Conservation (phyloP, 768 basidiomycete species). For the Xerocomus potaroensis region DNA sequence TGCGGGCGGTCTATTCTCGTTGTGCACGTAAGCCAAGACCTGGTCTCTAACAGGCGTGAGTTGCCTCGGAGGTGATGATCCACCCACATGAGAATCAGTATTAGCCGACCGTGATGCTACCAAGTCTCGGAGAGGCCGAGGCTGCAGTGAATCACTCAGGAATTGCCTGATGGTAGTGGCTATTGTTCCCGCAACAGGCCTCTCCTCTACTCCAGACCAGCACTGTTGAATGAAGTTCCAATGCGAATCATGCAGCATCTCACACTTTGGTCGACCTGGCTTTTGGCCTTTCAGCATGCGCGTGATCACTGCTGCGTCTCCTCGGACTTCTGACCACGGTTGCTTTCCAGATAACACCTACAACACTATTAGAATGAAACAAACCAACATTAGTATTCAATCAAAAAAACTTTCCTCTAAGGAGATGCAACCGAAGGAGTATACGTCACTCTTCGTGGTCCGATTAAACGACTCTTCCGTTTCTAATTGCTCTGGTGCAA, state of each 20-base stretch:
- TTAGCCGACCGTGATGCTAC: background rate
- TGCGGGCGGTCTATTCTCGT: no score
- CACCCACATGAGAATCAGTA: no score
- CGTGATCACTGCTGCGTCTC: no score
- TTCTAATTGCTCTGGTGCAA: slow-evolving; percentile 33
- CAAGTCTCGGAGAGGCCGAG: background rate
- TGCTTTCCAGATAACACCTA: slow-evolving; percentile 9
- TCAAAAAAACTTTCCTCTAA: slow-evolving; percentile 9
- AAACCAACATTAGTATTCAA: slow-evolving; percentile 34
- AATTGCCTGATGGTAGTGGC: no score
- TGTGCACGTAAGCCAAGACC: no score
- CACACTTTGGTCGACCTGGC: background rate
- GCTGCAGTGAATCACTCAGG: background rate
- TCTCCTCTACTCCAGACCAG: slow-evolving; percentile 1
- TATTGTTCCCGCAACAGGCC: background rate
- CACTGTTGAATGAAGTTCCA: slow-evolving; percentile 7
- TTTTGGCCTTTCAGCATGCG: background rate
- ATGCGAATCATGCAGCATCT: background rate
- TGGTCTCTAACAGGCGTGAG: no score
- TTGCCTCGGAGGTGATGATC: no score
- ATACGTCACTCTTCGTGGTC: slow-evolving; percentile 12
- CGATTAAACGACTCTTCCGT: slow-evolving; percentile 7
- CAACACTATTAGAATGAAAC: slow-evolving; percentile 3
- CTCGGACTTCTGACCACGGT: background rate
- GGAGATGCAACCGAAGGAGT: slow-evolving; percentile 26